phyloP scores from a whole-genome alignment of 305 asterid species.

The Fraxinus albicans region DNA sequence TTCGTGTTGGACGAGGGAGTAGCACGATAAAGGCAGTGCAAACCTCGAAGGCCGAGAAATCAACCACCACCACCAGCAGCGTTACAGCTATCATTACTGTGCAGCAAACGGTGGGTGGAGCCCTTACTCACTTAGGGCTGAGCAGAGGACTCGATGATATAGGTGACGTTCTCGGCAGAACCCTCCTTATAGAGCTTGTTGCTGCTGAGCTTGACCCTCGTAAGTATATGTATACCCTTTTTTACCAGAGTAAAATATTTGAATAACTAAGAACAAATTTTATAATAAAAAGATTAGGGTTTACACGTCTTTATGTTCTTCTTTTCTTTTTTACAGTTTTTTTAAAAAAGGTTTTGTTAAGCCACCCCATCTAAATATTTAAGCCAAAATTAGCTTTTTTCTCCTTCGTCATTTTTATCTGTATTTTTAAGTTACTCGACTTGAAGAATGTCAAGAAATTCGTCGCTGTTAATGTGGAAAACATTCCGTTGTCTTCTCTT shows the following conservation, averaged over 20 bases:
- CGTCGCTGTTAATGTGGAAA: no score
- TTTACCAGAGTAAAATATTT: background rate
- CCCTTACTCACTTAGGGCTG: conserved; percentile 35
- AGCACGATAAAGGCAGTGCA: conserved; percentile 34
- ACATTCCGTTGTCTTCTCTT: no score
- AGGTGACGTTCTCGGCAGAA: conserved; percentile 41
- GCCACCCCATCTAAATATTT: background rate
- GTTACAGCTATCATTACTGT: conserved; percentile 48
- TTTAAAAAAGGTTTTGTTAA: background rate
- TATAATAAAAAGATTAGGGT: background rate
- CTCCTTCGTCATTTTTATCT: no score
- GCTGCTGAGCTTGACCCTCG: conserved; percentile 61
- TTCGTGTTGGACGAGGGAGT: background rate
- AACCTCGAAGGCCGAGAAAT: conserved; percentile 16
- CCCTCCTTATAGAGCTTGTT: conserved; percentile 48
- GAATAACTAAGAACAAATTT: background rate
- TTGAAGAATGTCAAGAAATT: no score
- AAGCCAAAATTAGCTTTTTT: no score
- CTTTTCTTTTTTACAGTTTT: no score
- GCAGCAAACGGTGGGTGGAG: conserved; percentile 49
- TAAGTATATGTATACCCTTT: conserved; percentile 29
- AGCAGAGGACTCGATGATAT: conserved; percentile 47
- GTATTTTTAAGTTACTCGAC: no score
- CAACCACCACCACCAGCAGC: background rate
- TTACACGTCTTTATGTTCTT: background rate